Conservation (phyloP, 23 red algal genomes). For the Gracilaria caudata region DNA sequence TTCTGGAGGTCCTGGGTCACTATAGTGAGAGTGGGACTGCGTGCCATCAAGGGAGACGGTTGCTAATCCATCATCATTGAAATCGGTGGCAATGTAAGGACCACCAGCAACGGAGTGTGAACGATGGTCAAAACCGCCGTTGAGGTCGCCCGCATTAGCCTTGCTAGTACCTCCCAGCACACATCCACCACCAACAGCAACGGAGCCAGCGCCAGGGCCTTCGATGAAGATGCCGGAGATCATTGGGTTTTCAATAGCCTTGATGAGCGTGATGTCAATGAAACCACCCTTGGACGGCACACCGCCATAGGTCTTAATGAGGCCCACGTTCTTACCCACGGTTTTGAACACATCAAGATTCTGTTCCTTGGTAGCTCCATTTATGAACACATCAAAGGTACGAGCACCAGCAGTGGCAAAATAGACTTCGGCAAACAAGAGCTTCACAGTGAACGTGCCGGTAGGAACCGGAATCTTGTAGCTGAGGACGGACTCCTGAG, state of each 20-base stretch:
- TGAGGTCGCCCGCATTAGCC: conserved; percentile 18
- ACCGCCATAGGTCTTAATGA: conserved; percentile 33
- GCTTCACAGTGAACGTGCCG: conserved; percentile 61
- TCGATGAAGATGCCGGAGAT: conserved; percentile 67
- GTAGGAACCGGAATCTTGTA: conserved; percentile 74
- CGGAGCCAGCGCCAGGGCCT: conserved; percentile 27
- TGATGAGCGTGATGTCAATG: conserved; percentile 56
- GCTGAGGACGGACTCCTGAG: conserved; percentile 40
- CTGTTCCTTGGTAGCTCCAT: conserved; percentile 41
- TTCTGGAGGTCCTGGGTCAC: conserved; percentile 59
- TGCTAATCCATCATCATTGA: conserved; percentile 53
- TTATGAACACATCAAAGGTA: conserved; percentile 71
- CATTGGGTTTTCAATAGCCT: conserved; percentile 71
- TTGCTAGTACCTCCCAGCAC: conserved; percentile 27
- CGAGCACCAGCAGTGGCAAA: conserved; percentile 30
- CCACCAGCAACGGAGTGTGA: conserved; percentile 72
- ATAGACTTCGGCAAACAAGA: conserved; percentile 75
- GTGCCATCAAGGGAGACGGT: conserved; percentile 55
- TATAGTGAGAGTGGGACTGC: conserved; percentile 79
- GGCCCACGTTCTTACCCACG: conserved; percentile 60
- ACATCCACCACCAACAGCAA: conserved; percentile 33
- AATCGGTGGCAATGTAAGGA: conserved; percentile 73
- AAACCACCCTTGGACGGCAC: conserved; percentile 34
- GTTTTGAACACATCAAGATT: conserved; percentile 45
- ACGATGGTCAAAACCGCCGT: conserved; percentile 62